Evolutionary conservation across 2,329 filamentous ascomycete species (phyloP).

Genomic region (Ceratocystis variospora): DNA sequence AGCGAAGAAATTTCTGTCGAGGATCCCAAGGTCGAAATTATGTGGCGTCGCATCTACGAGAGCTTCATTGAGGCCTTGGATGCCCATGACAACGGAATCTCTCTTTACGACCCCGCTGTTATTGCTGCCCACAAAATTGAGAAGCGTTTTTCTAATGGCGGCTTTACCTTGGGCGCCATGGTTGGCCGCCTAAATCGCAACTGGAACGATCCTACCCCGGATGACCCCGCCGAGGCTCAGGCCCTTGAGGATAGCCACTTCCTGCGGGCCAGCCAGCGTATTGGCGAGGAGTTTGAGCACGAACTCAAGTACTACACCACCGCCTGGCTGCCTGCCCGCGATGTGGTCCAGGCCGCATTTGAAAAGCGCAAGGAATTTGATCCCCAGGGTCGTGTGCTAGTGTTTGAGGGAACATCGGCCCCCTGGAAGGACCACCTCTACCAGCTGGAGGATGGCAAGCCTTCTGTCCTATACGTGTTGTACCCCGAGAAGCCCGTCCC

Average conservation of each 20-base stretch:
- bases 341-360: slow-evolving; percentile 65
- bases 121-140: slow-evolving; percentile 57
- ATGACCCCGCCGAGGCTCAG: slow-evolving; percentile 41
- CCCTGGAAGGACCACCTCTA: slow-evolving; percentile 98
- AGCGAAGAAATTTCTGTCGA: slow-evolving; percentile 37
- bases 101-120: slow-evolving; percentile 58
- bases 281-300: slow-evolving; percentile 76
- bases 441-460: slow-evolving; percentile 55
- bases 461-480: slow-evolving; percentile 63
- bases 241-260: slow-evolving; percentile 71
- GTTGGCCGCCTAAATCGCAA: slow-evolving; percentile 68
- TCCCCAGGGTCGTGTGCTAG: slow-evolving; percentile 61
- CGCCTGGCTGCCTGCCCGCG: slow-evolving; percentile 78
- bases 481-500: slow-evolving; percentile 71
- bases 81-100: slow-evolving; percentile 93
- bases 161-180: slow-evolving; percentile 71
- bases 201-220: slow-evolving; percentile 53
- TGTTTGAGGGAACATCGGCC: slow-evolving; percentile 62
- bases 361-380: slow-evolving; percentile 53
- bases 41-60: slow-evolving; percentile 83
- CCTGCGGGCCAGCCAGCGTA: slow-evolving; percentile 59
- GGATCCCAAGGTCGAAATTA: slow-evolving; percentile 52
- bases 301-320: slow-evolving; percentile 62
- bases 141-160: slow-evolving; percentile 72
- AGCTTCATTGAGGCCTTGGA: slow-evolving; percentile 93